Percentiles rank a stretch among this genome's conserved stretches.
Evolutionary conservation across 106 monocot genomes (phyloP).

Genomic region (Dioscorea dumetorum): DNA sequence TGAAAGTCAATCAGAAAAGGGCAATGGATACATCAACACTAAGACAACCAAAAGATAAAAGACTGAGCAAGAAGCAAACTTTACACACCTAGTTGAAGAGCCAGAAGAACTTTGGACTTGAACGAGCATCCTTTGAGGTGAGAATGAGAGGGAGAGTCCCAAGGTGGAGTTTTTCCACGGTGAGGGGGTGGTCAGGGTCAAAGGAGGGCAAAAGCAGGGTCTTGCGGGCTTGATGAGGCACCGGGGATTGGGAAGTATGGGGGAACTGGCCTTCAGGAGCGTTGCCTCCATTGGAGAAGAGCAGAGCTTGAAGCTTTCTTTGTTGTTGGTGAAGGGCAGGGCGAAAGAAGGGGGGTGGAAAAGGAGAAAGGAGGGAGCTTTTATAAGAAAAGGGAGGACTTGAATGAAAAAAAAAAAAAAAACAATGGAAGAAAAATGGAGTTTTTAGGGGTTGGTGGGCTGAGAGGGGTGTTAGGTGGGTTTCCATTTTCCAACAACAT

Average conservation of each 20-base stretch:
- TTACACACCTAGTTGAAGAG: neutral
- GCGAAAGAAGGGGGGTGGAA: neutral
- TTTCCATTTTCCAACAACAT: no score
- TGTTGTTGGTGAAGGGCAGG: neutral
- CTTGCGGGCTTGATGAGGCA: neutral
- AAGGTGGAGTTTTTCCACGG: neutral
- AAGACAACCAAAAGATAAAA: neutral
- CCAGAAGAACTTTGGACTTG: neutral
- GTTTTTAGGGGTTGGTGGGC: no score
- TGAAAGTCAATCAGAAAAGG: neutral
- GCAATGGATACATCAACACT: neutral
- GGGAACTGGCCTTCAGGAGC: neutral
- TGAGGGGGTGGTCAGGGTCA: neutral
- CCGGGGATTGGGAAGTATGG: neutral
- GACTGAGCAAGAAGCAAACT: neutral
- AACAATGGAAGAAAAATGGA: no score
- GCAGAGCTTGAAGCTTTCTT: no score
- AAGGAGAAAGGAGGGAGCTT: neutral
- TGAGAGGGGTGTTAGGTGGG: no score
- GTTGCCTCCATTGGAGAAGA: neutral
- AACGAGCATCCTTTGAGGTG: neutral
- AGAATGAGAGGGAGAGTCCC: neutral
- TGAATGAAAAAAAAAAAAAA: no score
- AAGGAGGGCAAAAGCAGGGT: neutral
- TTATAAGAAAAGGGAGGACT: neutral